phyloP scores from a whole-genome alignment of 116 monocot genomes.

The Iris pallida region DNA sequence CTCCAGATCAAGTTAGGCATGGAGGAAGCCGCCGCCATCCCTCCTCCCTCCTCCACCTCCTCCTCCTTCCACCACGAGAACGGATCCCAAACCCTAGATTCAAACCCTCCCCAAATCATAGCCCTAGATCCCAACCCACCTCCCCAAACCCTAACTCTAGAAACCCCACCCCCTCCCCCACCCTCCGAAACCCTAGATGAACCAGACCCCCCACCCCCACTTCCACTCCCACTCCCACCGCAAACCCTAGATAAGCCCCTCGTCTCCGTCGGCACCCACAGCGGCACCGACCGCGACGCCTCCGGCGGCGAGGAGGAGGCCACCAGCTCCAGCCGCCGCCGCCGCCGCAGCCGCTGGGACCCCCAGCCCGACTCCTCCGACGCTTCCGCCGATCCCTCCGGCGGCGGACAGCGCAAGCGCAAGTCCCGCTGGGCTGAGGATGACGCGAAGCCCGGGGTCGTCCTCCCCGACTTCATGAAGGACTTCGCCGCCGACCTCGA shows the following conservation, averaged over 20 bases:
- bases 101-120: not conserved
- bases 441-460: conserved; percentile 49
- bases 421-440: conserved; percentile 91
- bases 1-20: too few species aligned
- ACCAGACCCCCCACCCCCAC: not conserved
- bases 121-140: conserved; percentile 1
- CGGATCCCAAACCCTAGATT: conserved; percentile 5
- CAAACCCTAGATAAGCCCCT: conserved; percentile 11
- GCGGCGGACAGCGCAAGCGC: conserved; percentile 31
- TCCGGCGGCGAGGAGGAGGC: conserved; percentile 24
- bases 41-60: not conserved
- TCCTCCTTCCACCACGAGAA: conserved; percentile 1
- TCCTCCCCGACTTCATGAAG: conserved; percentile 89
- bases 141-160: conserved; percentile 13
- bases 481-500: conserved; percentile 75
- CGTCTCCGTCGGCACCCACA: conserved; percentile 8
- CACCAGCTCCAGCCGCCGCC: conserved; percentile 14
- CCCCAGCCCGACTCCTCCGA: conserved; percentile 39
- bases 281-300: conserved; percentile 13
- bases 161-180: not conserved
- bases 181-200: conserved; percentile 8
- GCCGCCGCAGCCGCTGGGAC: conserved; percentile 84
- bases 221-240: not conserved
- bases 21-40: too few species aligned
- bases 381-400: conserved; percentile 19